Conservation (phyloP, 129 eudicot genomes). For the Lactuca sativa region DNA sequence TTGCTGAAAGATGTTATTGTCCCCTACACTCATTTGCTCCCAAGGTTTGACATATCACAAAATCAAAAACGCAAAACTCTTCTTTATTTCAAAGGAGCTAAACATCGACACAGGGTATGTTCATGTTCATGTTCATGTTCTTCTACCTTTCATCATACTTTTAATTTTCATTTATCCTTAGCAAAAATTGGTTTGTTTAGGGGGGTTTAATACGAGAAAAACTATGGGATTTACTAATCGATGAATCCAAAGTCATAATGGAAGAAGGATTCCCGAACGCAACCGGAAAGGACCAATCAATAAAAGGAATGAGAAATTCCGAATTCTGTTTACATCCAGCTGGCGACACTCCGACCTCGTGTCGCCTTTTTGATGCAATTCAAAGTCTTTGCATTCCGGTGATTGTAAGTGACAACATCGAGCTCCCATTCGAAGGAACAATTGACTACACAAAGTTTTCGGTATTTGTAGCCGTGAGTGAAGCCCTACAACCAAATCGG, state of each 20-base stretch:
- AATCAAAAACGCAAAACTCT: conserved; percentile 62
- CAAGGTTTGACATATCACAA: conserved; percentile 54
- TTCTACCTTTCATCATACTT: too few species aligned
- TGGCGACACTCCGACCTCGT: conserved; percentile 95
- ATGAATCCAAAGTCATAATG: conserved; percentile 65
- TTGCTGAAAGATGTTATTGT: conserved; percentile 88
- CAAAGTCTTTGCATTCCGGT: conserved; percentile 97
- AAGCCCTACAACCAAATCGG: conserved; percentile 79
- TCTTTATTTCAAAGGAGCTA: conserved; percentile 96
- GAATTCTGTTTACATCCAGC: conserved; percentile 98
- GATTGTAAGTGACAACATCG: conserved; percentile 83
- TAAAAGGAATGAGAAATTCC: conserved; percentile 87
- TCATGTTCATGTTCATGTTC: background rate
- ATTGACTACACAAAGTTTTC: conserved; percentile 79
- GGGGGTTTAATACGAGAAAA: conserved; percentile 93
- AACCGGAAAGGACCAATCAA: conserved; percentile 86
- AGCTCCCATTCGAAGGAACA: conserved; percentile 98
- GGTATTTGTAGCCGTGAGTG: conserved; percentile 62
- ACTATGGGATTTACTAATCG: conserved; percentile 69
- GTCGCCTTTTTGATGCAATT: conserved; percentile 90
- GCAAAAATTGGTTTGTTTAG: conserved; percentile 23
- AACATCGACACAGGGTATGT: conserved; percentile 88
- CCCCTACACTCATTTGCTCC: conserved; percentile 83
- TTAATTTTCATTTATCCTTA: too few species aligned
- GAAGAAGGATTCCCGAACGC: conserved; percentile 99